phyloP scores from a whole-genome alignment of 1,284 basidiomycete genomes.

The Pisolithus thermaeus region DNA sequence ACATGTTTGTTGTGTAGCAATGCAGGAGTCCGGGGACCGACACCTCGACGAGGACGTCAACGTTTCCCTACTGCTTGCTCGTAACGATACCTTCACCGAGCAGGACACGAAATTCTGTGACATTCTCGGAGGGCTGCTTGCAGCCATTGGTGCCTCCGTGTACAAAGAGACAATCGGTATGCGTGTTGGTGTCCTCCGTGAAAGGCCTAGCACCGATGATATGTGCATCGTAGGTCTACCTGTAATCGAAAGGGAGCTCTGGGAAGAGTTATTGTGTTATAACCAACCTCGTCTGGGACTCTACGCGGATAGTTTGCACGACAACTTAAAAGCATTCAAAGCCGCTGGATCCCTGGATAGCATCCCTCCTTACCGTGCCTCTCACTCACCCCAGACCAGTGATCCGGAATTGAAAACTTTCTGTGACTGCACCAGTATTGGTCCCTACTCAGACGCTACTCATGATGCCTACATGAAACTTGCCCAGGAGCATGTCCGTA shows the following conservation, averaged over 20 bases:
- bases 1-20: background rate
- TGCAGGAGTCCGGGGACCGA: background rate
- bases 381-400: no score
- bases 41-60: background rate
- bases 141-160: background rate
- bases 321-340: conserved; percentile 1
- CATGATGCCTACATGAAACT: conserved; percentile 1
- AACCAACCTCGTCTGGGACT: background rate
- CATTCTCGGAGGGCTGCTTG: background rate
- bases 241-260: background rate
- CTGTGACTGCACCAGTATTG: background rate
- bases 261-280: background rate
- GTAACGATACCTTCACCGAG: background rate
- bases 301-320: background rate
- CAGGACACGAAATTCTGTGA: background rate
- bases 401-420: background rate
- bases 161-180: background rate
- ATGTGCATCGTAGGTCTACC: background rate
- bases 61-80: background rate
- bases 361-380: background rate
- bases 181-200: background rate
- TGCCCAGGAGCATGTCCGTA: background rate
- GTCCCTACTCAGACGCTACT: background rate
- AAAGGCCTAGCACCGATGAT: background rate
- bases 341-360: background rate